These are phyloP conservation scores for Cadophora sp. DNA, from an alignment of 2,329 filamentous ascomycete genomes.

Conservation along the genomic window DNA sequence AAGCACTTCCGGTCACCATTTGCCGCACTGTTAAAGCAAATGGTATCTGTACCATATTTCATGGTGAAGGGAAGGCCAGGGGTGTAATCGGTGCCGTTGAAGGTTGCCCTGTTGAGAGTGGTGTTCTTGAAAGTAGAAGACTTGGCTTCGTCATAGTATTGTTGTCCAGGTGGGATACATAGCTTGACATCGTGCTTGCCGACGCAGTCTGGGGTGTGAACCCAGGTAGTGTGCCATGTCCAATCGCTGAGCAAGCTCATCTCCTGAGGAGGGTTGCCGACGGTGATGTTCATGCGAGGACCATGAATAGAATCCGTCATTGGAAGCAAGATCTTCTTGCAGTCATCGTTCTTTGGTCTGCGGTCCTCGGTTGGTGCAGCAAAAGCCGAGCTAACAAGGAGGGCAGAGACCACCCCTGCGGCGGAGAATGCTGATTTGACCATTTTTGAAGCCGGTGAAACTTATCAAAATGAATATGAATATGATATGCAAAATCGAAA, in stretches of 20 bases:
- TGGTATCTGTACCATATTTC: slow-evolving; percentile 14
- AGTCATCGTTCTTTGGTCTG: slow-evolving; percentile 9
- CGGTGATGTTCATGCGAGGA: slow-evolving; percentile 21
- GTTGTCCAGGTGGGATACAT: slow-evolving; percentile 20
- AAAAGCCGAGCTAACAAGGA: slow-evolving; percentile 15
- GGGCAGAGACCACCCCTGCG: slow-evolving; percentile 15
- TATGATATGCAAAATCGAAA: background rate
- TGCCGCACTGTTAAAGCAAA: slow-evolving; percentile 20
- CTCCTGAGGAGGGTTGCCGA: slow-evolving; percentile 21
- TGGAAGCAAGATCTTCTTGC: slow-evolving; percentile 22
- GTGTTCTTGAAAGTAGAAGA: slow-evolving; percentile 18
- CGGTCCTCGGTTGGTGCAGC: slow-evolving; percentile 12
- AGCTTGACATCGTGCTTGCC: slow-evolving; percentile 18
- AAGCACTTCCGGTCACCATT: slow-evolving; percentile 16
- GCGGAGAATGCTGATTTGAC: slow-evolving; percentile 20
- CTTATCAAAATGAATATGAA: slow-evolving; percentile 5
- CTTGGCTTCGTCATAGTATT: slow-evolving; percentile 20
- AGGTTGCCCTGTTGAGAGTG: slow-evolving; percentile 1
- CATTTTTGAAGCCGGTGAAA: slow-evolving; percentile 19
- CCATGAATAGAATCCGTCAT: slow-evolving; percentile 22
- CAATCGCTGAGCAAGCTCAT: slow-evolving; percentile 23
- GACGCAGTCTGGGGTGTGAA: slow-evolving; percentile 23
- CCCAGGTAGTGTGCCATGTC: slow-evolving; percentile 24
- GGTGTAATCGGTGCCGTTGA: slow-evolving; percentile 23
- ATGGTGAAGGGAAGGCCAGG: slow-evolving; percentile 19